Evolutionary conservation across 768 basidiomycete genomes (phyloP).

Genomic region (Psilocybe tampanensis): DNA sequence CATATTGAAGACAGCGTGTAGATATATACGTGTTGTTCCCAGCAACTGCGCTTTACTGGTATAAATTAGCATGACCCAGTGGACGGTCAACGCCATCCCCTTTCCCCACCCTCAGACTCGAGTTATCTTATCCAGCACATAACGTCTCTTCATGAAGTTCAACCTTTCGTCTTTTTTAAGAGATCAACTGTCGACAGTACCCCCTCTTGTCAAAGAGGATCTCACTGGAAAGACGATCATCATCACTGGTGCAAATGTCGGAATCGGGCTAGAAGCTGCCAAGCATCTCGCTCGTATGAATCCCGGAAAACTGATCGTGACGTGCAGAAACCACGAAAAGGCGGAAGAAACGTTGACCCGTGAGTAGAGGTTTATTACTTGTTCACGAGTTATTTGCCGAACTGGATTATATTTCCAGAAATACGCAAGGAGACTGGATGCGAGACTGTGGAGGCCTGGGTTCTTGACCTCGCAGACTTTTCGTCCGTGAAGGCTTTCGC

Average conservation of each 20-base stretch:
- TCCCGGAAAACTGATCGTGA: conserved; percentile 39
- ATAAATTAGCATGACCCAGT: too few species aligned
- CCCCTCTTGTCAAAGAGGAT: conserved; percentile 35
- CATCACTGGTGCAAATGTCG: conserved; percentile 52
- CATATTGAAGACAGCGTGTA: too few species aligned
- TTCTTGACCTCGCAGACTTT: conserved; percentile 42
- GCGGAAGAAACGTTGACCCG: conserved; percentile 36
- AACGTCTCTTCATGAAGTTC: conserved; percentile 1
- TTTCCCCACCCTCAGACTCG: too few species aligned
- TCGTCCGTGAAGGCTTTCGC: conserved; percentile 40
- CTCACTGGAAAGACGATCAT: conserved; percentile 49
- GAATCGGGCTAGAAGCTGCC: conserved; percentile 47
- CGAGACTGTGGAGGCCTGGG: conserved; percentile 35
- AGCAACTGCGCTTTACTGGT: too few species aligned
- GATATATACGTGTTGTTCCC: too few species aligned
- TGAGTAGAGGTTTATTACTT: too few species aligned
- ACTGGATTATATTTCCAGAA: not conserved
- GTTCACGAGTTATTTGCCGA: too few species aligned
- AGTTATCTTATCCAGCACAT: not conserved
- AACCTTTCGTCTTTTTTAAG: not conserved
- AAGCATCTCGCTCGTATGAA: conserved; percentile 48
- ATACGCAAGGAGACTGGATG: conserved; percentile 31
- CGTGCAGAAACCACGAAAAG: conserved; percentile 35
- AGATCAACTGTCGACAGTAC: conserved; percentile 12
- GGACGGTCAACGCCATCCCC: too few species aligned